Evolutionary conservation across 495 filamentous ascomycete genomes (phyloP).

Genomic region (Chaetomium cochliodes): DNA sequence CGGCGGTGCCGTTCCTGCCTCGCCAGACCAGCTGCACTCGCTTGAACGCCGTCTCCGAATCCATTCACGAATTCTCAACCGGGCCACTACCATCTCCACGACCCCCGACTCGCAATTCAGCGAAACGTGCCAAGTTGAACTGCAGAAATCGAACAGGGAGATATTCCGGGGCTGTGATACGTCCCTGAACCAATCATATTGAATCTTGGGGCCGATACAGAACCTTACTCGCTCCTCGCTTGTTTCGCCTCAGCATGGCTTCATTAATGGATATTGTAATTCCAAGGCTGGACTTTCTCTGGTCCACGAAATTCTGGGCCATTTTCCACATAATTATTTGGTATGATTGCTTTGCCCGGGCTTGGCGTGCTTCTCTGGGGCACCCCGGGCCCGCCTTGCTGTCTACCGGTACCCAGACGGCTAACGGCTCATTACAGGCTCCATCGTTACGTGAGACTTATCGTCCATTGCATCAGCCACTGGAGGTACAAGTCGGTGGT

Average conservation of each 20-base stretch:
- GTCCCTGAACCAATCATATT: background rate
- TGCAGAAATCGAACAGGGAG: conserved; percentile 1
- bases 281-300: conserved; percentile 42
- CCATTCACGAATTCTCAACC: conserved; percentile 1
- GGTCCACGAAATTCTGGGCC: conserved; percentile 38
- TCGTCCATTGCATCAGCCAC: conserved; percentile 53
- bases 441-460: conserved; percentile 53
- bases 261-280: conserved; percentile 38
- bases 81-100: background rate
- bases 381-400: background rate
- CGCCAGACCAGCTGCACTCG: conserved; percentile 19
- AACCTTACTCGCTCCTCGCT: conserved; percentile 5
- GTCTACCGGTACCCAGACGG: background rate
- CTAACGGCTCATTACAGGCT: conserved; percentile 39
- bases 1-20: conserved; percentile 24
- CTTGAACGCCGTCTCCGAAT: conserved; percentile 5
- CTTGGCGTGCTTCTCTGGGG: background rate
- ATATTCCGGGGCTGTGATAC: background rate
- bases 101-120: conserved; percentile 7
- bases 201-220: background rate
- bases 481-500: conserved; percentile 50
- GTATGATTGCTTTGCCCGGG: conserved; percentile 33
- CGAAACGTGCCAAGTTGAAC: conserved; percentile 12
- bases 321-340: conserved; percentile 44
- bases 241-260: conserved; percentile 31